phyloP scores from a whole-genome alignment of 139 green algal species.

The Spirogloea muscicola region DNA sequence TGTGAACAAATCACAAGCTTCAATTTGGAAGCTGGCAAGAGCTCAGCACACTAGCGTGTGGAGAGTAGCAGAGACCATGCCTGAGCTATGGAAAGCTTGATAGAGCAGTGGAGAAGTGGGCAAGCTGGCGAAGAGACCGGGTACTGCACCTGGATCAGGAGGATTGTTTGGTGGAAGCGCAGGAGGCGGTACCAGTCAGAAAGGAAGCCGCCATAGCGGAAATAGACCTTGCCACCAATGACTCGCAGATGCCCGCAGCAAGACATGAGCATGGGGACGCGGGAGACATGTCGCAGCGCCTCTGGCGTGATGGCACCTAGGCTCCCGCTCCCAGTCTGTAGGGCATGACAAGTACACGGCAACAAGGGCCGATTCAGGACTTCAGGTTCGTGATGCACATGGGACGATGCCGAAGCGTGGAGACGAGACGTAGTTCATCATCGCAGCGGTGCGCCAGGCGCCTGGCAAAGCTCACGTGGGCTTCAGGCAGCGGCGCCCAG shows the following conservation, averaged over 20 bases:
- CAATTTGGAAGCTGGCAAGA: too few relatives aligned
- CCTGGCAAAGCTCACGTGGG: too few relatives aligned
- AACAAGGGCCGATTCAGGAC: neutral
- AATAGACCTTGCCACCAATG: conserved; percentile 2
- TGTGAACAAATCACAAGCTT: too few relatives aligned
- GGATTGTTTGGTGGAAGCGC: conserved; percentile 12
- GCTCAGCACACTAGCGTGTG: too few relatives aligned
- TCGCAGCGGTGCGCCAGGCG: too few relatives aligned
- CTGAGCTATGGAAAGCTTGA: too few relatives aligned
- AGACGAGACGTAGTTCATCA: too few relatives aligned
- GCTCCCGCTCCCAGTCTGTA: neutral
- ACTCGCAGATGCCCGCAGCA: neutral
- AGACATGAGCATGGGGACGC: neutral
- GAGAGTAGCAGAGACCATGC: too few relatives aligned
- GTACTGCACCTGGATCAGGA: conserved; percentile 7
- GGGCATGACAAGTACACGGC: neutral
- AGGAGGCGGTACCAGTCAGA: conserved; percentile 2
- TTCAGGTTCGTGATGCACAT: too few relatives aligned
- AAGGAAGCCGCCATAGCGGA: conserved; percentile 14
- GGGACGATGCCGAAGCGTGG: too few relatives aligned
- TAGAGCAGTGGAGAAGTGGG: too few relatives aligned
- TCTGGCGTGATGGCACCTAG: neutral
- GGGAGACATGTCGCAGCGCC: neutral
- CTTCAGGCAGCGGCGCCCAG: conserved; percentile 17
- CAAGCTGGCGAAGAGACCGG: neutral